These are phyloP conservation scores for Musa beccarii DNA, from an alignment of 176 grass and related monocot species.

Conservation along the genomic window DNA sequence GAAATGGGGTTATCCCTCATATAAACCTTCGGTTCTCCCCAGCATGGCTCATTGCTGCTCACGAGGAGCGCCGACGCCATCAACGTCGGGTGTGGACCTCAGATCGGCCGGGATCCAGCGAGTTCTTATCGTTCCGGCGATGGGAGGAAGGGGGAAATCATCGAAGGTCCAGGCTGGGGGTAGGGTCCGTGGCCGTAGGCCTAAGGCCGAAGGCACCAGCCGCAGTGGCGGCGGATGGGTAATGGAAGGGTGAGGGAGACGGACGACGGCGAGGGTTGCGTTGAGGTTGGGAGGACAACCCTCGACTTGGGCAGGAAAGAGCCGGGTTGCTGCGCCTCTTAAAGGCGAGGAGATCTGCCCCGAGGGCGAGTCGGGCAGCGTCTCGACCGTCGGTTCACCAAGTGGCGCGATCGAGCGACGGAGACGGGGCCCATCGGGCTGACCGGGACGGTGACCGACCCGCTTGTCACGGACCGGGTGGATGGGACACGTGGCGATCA, in stretches of 20 bases:
- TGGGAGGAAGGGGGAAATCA: not conserved
- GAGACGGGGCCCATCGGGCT: not conserved
- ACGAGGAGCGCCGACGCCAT: constrained; percentile 75
- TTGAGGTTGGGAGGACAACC: not conserved
- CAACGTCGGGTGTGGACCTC: constrained; percentile 9
- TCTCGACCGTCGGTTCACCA: not conserved
- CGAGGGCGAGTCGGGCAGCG: not conserved
- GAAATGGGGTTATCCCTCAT: constrained; percentile 30
- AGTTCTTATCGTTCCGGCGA: not conserved
- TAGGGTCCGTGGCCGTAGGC: not conserved
- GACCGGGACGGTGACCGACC: not conserved
- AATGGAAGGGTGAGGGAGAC: not conserved
- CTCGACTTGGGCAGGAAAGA: not conserved
- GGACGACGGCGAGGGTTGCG: not conserved
- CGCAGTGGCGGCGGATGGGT: not conserved
- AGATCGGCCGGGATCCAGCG: constrained; percentile 6
- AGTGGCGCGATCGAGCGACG: not conserved
- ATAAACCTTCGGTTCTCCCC: constrained; percentile 31
- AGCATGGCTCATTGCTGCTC: constrained; percentile 38
- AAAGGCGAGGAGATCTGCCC: constrained; percentile 4
- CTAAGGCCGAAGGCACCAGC: not conserved
- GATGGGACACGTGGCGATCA: not conserved
- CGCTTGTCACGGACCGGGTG: not conserved
- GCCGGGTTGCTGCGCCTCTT: not conserved
- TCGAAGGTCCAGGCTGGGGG: not conserved